These are phyloP conservation scores for Gossypium schwendimanii DNA, from an alignment of 441 rosid genomes.

Conservation along the genomic window DNA sequence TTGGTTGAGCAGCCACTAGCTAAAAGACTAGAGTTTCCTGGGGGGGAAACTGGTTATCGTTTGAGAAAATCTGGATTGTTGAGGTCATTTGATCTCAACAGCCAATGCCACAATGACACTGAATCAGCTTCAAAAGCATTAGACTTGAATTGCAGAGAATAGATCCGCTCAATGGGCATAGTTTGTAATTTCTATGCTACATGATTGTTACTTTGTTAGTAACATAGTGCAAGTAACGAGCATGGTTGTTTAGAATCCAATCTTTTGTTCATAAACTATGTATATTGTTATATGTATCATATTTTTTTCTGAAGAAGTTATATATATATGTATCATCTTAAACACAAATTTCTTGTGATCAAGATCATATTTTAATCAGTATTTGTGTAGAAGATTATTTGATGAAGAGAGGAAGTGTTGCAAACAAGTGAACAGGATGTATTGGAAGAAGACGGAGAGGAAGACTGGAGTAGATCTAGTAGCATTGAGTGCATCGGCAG, in stretches of 20 bases:
- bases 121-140: conserved; percentile 31
- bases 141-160: conserved; percentile 44
- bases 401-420: too few species aligned
- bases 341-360: too few species aligned
- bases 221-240: conserved; percentile 24
- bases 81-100: conserved; percentile 48
- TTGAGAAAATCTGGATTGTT: conserved; percentile 21
- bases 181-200: neutral
- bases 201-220: neutral
- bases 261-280: conserved; percentile 38
- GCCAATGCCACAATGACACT: conserved; percentile 34
- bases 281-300: conserved; percentile 21
- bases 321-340: too few species aligned
- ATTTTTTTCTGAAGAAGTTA: too few species aligned
- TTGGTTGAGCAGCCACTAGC: conserved; percentile 33
- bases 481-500: too few species aligned
- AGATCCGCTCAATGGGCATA: conserved; percentile 22
- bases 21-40: conserved; percentile 23
- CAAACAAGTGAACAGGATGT: too few species aligned
- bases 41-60: conserved; percentile 19
- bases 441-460: too few species aligned
- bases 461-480: too few species aligned
- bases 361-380: too few species aligned
- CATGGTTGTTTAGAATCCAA: conserved; percentile 22
- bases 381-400: too few species aligned